Evolutionary conservation across 176 grass and related monocot species (phyloP).

Genomic region (Aegilops umbellulata): DNA sequence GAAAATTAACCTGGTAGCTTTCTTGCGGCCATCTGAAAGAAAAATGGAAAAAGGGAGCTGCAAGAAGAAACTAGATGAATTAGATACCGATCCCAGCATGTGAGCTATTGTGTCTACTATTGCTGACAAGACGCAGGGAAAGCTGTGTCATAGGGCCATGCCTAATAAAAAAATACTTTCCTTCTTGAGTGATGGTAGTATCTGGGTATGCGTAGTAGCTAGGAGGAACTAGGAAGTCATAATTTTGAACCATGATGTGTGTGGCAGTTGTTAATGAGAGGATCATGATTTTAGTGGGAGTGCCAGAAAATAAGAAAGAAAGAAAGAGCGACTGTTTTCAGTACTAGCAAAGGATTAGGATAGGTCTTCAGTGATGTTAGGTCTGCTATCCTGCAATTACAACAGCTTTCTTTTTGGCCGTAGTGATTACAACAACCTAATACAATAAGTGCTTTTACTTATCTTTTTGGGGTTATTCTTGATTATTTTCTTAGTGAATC

Average conservation of each 20-base stretch:
- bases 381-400: too few species aligned
- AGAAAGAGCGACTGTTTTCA: not conserved
- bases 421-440: too few species aligned
- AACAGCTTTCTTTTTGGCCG: too few species aligned
- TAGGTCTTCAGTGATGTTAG: too few species aligned
- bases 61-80: slow-evolving; percentile 11
- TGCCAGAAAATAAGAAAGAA: not conserved
- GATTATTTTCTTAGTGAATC: slow-evolving; percentile 5
- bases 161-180: not conserved
- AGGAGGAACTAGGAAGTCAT: not conserved
- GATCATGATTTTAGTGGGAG: not conserved
- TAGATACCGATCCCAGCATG: not conserved
- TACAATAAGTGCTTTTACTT: too few species aligned
- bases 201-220: not conserved
- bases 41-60: not conserved
- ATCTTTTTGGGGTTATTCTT: not conserved
- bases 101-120: not conserved
- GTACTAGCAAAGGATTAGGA: not conserved
- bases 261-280: not conserved
- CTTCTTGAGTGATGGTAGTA: not conserved
- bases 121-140: not conserved
- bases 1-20: not conserved
- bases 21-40: not conserved
- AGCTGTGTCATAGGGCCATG: not conserved
- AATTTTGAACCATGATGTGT: not conserved